phyloP scores from a whole-genome alignment of 768 basidiomycete species.

The Leccinum uliginosum region DNA sequence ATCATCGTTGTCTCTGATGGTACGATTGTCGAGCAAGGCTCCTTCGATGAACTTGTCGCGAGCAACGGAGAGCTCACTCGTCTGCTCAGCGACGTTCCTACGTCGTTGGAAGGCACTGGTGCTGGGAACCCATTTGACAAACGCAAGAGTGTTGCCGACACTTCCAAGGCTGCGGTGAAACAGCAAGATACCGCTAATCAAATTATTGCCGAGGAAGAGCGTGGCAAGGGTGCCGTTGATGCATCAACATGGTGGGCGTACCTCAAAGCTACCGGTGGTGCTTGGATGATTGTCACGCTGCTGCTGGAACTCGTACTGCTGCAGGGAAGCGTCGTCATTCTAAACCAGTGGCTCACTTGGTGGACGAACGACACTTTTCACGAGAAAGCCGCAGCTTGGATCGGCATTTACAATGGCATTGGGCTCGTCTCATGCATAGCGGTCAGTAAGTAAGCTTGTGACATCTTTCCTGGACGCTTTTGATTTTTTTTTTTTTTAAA shows the following conservation, averaged over 20 bases:
- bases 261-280: slow-evolving; percentile 28
- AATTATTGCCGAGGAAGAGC: slow-evolving; percentile 25
- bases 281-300: slow-evolving; percentile 15
- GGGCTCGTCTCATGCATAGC: slow-evolving; percentile 16
- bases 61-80: slow-evolving; percentile 25
- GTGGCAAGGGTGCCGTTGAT: slow-evolving; percentile 21
- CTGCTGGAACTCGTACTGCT: slow-evolving; percentile 18
- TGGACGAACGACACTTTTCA: slow-evolving; percentile 25
- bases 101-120: slow-evolving; percentile 5
- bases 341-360: slow-evolving; percentile 31
- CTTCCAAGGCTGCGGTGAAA: slow-evolving; percentile 10
- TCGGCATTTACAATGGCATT: slow-evolving; percentile 28
- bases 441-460: slow-evolving; percentile 18
- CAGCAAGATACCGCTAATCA: slow-evolving; percentile 9
- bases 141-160: slow-evolving; percentile 15
- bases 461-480: background rate
- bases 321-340: slow-evolving; percentile 22
- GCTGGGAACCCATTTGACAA: slow-evolving; percentile 15
- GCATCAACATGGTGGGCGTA: slow-evolving; percentile 29
- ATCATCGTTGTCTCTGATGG: slow-evolving; percentile 47
- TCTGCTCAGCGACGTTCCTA: slow-evolving; percentile 21
- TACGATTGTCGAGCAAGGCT: slow-evolving; percentile 40
- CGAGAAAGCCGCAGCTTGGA: slow-evolving; percentile 24
- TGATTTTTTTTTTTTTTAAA: too few species aligned
- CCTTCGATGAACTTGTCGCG: slow-evolving; percentile 36